Evolutionary conservation across 176 grass and related monocot genomes (phyloP).

Genomic region (Avena eriantha): DNA sequence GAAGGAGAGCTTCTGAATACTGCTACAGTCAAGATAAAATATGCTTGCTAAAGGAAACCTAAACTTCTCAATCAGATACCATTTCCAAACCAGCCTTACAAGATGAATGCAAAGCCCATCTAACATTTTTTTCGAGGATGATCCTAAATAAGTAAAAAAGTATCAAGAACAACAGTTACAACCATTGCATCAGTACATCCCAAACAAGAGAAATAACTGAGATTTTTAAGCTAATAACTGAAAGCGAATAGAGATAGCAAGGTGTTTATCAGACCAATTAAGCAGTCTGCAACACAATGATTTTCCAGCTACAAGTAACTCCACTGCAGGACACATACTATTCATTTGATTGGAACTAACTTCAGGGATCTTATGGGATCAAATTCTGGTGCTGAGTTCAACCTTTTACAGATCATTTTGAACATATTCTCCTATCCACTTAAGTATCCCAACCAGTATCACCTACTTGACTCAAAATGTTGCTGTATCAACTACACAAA

Average conservation of each 20-base stretch:
- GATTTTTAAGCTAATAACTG: background rate
- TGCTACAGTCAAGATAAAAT: background rate
- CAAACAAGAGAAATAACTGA: background rate
- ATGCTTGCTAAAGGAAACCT: background rate
- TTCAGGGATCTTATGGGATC: background rate
- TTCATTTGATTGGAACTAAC: constrained; percentile 4
- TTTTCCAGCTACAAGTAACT: background rate
- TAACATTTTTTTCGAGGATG: background rate
- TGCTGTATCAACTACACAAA: background rate
- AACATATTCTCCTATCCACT: background rate
- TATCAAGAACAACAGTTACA: background rate
- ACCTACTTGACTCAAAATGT: background rate
- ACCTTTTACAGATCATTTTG: background rate
- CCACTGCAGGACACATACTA: background rate
- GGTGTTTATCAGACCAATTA: background rate
- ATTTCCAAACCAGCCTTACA: background rate
- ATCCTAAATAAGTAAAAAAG: background rate
- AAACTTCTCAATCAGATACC: background rate
- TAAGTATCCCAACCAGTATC: background rate
- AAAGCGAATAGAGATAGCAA: background rate
- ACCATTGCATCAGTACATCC: background rate
- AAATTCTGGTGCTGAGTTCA: background rate
- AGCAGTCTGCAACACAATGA: constrained; percentile 4
- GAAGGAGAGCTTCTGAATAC: background rate
- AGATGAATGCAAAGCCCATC: constrained; percentile 8